Evolutionary conservation across 2,329 filamentous ascomycete species (phyloP).

Genomic region (Diaporthe sp.): DNA sequence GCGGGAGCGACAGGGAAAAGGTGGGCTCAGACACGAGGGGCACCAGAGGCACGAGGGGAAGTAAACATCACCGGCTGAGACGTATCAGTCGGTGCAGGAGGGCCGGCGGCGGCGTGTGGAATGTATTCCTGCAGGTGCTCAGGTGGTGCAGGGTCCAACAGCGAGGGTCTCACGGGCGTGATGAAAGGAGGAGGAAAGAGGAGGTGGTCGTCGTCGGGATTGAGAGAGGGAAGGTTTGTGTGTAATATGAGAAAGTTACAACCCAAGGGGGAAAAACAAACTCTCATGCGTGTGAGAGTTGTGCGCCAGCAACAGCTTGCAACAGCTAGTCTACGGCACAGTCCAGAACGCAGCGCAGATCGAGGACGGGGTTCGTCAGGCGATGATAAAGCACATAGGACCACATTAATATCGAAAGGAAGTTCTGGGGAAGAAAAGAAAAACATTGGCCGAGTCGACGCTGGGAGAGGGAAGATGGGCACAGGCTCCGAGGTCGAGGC

Average conservation of each 20-base stretch:
- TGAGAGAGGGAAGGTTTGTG: neutral
- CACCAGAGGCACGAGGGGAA: conserved; percentile 18
- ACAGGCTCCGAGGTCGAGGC: conserved; percentile 27
- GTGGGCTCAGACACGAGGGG: conserved; percentile 29
- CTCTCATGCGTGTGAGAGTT: conserved; percentile 14
- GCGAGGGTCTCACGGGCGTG: conserved; percentile 32
- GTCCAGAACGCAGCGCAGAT: neutral
- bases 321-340: neutral
- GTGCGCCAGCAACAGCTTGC: conserved; percentile 23
- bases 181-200: conserved; percentile 27
- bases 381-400: conserved; percentile 24
- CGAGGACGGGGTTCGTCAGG: conserved; percentile 5
- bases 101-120: conserved; percentile 3
- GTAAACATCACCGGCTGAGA: conserved; percentile 32
- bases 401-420: conserved; percentile 17
- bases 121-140: conserved; percentile 13
- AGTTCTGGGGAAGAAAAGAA: conserved; percentile 24
- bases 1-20: conserved; percentile 31
- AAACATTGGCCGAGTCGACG: conserved; percentile 26
- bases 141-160: conserved; percentile 31
- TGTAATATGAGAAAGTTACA: conserved; percentile 20
- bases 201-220: neutral
- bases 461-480: conserved; percentile 26
- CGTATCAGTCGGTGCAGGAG: conserved; percentile 21
- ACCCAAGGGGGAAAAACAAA: conserved; percentile 7